These are phyloP conservation scores for Jatropha podagrica DNA, from an alignment of 441 rosid species.

Conservation along the genomic window DNA sequence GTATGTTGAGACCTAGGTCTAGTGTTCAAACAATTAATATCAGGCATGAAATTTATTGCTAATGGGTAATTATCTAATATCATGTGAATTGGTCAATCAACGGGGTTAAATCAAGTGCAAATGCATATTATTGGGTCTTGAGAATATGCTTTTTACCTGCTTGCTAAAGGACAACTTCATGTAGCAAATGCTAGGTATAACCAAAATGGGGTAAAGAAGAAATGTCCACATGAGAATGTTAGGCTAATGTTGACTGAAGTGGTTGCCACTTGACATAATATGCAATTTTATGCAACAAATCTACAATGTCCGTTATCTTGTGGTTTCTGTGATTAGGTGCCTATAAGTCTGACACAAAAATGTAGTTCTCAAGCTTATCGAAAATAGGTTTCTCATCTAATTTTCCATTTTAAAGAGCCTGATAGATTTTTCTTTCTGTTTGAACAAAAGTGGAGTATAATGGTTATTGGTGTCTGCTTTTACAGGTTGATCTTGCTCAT, in stretches of 20 bases:
- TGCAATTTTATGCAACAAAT: background rate
- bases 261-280: background rate
- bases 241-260: background rate
- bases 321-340: background rate
- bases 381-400: background rate
- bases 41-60: background rate
- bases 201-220: background rate
- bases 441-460: conserved; percentile 13
- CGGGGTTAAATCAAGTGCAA: background rate
- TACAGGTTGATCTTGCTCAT: conserved; percentile 95
- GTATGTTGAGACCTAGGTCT: background rate
- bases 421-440: background rate
- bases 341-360: background rate
- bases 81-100: background rate
- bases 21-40: background rate
- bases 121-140: background rate
- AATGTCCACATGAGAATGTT: background rate
- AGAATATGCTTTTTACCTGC: background rate
- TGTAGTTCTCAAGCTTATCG: background rate
- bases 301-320: background rate
- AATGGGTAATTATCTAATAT: background rate
- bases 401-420: background rate
- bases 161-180: background rate
- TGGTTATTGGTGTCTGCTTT: conserved; percentile 20
- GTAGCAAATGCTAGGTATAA: background rate